These are phyloP conservation scores for Cyclotella baltica DNA, from an alignment of 108 stramenopile species.

Conservation along the genomic window DNA sequence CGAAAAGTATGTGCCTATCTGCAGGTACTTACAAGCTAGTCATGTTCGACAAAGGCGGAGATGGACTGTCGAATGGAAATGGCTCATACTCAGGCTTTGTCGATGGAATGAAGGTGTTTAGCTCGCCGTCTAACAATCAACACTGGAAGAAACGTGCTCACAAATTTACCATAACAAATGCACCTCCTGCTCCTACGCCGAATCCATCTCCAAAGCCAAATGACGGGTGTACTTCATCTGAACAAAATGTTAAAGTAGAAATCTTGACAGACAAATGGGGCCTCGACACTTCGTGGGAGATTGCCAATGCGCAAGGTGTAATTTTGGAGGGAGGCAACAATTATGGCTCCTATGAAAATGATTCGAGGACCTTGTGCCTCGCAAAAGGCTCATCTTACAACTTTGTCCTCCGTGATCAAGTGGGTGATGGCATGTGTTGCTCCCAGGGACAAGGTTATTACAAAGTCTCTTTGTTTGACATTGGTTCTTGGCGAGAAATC, in stretches of 20 bases:
- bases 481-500: conserved; percentile 25
- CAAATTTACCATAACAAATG: neutral
- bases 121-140: neutral
- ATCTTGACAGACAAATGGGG: conserved; percentile 27
- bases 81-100: neutral
- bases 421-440: conserved; percentile 38
- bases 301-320: conserved; percentile 14
- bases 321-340: conserved; percentile 6
- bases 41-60: neutral
- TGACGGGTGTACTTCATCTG: conserved; percentile 5
- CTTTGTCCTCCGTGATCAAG: conserved; percentile 16
- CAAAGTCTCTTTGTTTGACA: conserved; percentile 18
- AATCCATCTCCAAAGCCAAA: neutral
- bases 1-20: neutral
- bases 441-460: conserved; percentile 22
- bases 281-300: conserved; percentile 18
- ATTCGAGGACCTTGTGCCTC: conserved; percentile 14
- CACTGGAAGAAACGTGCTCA: neutral
- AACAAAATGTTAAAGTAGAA: conserved; percentile 23
- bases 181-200: neutral
- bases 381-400: conserved; percentile 19
- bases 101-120: conserved; percentile 2
- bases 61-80: neutral
- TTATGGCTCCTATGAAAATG: conserved; percentile 20
- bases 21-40: conserved; percentile 6